phyloP scores from a whole-genome alignment of 2,329 filamentous ascomycete species.

The Juglanconis sp. region DNA sequence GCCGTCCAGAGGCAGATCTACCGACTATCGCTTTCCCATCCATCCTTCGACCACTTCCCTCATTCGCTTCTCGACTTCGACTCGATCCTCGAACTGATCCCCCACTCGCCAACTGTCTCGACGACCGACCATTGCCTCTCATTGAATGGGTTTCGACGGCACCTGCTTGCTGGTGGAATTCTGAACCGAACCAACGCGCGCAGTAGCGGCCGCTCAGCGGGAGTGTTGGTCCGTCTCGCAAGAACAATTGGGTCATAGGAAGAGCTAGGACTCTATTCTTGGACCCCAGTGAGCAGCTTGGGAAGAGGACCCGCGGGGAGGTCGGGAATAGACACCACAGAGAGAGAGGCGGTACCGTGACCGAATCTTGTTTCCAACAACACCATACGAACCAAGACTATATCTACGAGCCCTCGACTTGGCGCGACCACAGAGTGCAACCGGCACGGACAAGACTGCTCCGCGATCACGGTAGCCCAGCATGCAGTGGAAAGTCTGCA shows the following conservation, averaged over 20 bases:
- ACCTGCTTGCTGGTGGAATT: neutral
- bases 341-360: neutral
- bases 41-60: neutral
- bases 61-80: neutral
- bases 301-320: neutral
- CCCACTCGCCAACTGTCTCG: neutral
- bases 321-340: neutral
- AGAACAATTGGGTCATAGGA: neutral
- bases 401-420: neutral
- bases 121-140: neutral
- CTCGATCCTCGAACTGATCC: neutral
- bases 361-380: neutral
- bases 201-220: neutral
- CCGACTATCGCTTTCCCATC: neutral
- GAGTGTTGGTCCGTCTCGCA: neutral
- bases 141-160: neutral
- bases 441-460: slow-evolving; percentile 4
- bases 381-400: neutral
- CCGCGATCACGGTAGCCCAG: slow-evolving; percentile 2
- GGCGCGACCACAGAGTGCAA: slow-evolving; percentile 1
- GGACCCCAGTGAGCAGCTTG: neutral
- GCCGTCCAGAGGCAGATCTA: neutral
- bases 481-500: slow-evolving; percentile 16
- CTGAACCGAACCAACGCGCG: neutral
- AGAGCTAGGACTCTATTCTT: slow-evolving; percentile 1